These are phyloP conservation scores for Capsaspora owczarzaki DNA, from an alignment of 78 protist genomes.

Conservation along the genomic window DNA sequence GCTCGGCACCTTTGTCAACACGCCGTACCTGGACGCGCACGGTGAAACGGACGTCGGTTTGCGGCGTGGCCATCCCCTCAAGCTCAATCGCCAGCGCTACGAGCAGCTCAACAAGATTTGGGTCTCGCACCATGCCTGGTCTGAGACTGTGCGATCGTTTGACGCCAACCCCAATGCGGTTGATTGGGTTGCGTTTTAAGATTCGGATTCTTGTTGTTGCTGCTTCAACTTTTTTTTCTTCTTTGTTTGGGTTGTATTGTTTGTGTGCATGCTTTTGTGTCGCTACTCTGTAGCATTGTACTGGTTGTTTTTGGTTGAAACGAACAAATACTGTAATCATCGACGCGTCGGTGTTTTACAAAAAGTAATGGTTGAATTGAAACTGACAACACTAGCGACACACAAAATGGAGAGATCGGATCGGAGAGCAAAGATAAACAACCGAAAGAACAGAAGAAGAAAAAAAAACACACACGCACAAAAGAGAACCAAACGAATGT, in stretches of 20 bases:
- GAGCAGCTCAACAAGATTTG: neutral
- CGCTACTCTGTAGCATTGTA: too few relatives aligned
- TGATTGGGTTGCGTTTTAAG: neutral
- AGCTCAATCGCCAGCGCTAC: neutral
- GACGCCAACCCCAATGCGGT: neutral
- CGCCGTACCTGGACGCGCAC: constrained; percentile 15
- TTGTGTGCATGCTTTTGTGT: neutral
- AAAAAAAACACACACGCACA: neutral
- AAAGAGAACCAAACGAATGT: neutral
- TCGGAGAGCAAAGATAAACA: neutral
- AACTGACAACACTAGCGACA: too few relatives aligned
- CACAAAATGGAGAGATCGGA: too few relatives aligned
- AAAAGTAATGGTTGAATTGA: too few relatives aligned
- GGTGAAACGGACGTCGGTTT: constrained; percentile 1
- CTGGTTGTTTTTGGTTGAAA: too few relatives aligned
- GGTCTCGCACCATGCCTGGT: neutral
- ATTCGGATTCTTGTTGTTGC: too few relatives aligned
- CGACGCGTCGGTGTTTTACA: too few relatives aligned
- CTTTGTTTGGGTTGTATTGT: neutral
- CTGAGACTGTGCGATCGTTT: neutral
- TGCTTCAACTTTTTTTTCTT: neutral
- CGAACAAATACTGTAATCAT: too few relatives aligned
- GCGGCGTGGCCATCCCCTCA: neutral
- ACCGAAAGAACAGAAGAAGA: neutral
- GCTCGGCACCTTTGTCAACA: neutral